phyloP scores from a whole-genome alignment of 2,329 filamentous ascomycete species.

The Cercospora sp. region DNA sequence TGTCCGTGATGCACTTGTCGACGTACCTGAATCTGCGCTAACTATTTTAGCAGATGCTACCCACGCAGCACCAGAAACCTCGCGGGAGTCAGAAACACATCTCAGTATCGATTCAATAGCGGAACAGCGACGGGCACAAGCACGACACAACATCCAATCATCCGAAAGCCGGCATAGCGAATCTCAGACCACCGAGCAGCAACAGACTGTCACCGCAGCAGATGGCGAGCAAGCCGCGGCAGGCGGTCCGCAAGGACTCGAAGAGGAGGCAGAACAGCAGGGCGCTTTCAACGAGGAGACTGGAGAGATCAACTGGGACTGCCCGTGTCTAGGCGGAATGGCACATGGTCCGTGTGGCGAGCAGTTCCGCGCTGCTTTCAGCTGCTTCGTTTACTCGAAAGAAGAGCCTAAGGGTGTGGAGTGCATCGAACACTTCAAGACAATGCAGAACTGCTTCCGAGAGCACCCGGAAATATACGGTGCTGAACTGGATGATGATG shows the following conservation, averaged over 20 bases:
- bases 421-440: conserved; percentile 55
- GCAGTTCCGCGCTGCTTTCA: conserved; percentile 93
- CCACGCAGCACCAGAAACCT: conserved; percentile 43
- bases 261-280: conserved; percentile 81
- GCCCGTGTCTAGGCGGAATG: conserved; percentile 96
- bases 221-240: conserved; percentile 28
- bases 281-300: conserved; percentile 98
- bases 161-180: conserved; percentile 16
- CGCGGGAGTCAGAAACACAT: conserved; percentile 44
- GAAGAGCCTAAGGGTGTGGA: conserved; percentile 77
- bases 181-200: conserved; percentile 15
- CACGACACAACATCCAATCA: conserved; percentile 25
- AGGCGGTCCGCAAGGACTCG: conserved; percentile 57
- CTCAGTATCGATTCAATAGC: conserved; percentile 49
- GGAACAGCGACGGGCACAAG: conserved; percentile 42
- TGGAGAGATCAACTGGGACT: conserved; percentile 99
- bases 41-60: conserved; percentile 30
- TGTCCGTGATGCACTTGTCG: conserved; percentile 54
- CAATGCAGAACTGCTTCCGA: conserved; percentile 97
- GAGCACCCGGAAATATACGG: conserved; percentile 91
- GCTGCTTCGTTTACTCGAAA: conserved; percentile 94
- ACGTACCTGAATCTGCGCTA: conserved; percentile 11
- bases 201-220: conserved; percentile 20
- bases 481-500: conserved; percentile 78
- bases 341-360: conserved; percentile 92